Evolutionary conservation across 257 asterid genomes (phyloP).

Genomic region (Solanum chiquidenum): DNA sequence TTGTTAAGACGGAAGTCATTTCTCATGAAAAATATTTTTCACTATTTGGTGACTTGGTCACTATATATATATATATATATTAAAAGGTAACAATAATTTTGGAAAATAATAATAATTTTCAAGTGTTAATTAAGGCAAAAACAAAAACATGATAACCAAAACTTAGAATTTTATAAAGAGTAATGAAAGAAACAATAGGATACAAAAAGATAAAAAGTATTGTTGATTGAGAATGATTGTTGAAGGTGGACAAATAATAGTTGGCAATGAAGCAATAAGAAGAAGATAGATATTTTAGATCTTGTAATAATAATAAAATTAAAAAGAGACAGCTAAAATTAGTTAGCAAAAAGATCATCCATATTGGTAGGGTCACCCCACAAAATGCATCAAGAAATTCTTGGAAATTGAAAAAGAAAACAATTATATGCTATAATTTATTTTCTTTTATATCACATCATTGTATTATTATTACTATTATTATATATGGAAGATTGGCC

Average conservation of each 20-base stretch:
- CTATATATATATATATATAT: no score
- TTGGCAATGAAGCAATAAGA: background rate
- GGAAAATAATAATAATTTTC: no score
- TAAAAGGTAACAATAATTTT: no score
- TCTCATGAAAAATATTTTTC: no score
- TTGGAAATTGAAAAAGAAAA: background rate
- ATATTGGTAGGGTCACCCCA: constrained; percentile 1
- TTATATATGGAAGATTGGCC: background rate
- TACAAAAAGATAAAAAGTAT: background rate
- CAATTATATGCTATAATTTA: background rate
- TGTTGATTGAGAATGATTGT: background rate
- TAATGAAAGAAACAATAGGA: background rate
- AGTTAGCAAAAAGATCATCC: background rate
- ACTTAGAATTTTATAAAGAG: background rate
- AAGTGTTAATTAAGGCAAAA: background rate
- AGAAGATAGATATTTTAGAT: background rate
- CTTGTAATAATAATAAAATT: background rate
- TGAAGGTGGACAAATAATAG: background rate
- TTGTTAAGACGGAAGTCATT: no score
- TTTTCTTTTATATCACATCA: background rate
- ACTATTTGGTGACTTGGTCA: no score
- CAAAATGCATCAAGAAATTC: background rate
- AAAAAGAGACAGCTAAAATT: constrained; percentile 5
- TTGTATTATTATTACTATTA: no score
- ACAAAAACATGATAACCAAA: background rate